Evolutionary conservation across 2,329 filamentous ascomycete species (phyloP).

Genomic region (Pseudovirgaria hyperparasitica): DNA sequence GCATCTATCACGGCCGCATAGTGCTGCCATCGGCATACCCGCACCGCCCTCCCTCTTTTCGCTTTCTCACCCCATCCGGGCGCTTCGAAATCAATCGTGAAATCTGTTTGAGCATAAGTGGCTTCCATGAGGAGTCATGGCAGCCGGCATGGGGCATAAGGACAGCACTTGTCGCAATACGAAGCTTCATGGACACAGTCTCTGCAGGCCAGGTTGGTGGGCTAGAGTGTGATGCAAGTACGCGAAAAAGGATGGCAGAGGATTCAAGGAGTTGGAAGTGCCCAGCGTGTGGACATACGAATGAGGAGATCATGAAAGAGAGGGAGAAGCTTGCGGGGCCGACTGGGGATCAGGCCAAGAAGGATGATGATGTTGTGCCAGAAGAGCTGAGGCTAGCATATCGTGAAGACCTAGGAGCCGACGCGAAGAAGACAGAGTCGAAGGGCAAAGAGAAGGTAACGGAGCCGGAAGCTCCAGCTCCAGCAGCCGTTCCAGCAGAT

Average conservation of each 20-base stretch:
- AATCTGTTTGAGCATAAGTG: slow-evolving; percentile 87
- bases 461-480: slow-evolving; percentile 1
- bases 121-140: slow-evolving; percentile 97
- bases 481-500: not conserved
- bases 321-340: slow-evolving; percentile 46
- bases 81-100: slow-evolving; percentile 94
- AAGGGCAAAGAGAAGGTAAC: slow-evolving; percentile 2
- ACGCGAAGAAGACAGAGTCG: slow-evolving; percentile 7
- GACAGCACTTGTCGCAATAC: slow-evolving; percentile 66
- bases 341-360: slow-evolving; percentile 23
- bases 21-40: slow-evolving; percentile 82
- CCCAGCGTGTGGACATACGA: slow-evolving; percentile 54
- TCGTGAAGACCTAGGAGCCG: slow-evolving; percentile 53
- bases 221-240: slow-evolving; percentile 54
- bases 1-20: slow-evolving; percentile 93
- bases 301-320: slow-evolving; percentile 61
- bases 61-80: slow-evolving; percentile 82
- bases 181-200: slow-evolving; percentile 89
- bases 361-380: slow-evolving; percentile 34
- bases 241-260: slow-evolving; percentile 55
- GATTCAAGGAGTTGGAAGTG: slow-evolving; percentile 59
- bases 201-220: slow-evolving; percentile 82
- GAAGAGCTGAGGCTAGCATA: slow-evolving; percentile 53
- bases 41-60: slow-evolving; percentile 84
- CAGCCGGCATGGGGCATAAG: slow-evolving; percentile 95